phyloP scores from a whole-genome alignment of 2,329 filamentous ascomycete genomes.

The Talaromyces sp. region DNA sequence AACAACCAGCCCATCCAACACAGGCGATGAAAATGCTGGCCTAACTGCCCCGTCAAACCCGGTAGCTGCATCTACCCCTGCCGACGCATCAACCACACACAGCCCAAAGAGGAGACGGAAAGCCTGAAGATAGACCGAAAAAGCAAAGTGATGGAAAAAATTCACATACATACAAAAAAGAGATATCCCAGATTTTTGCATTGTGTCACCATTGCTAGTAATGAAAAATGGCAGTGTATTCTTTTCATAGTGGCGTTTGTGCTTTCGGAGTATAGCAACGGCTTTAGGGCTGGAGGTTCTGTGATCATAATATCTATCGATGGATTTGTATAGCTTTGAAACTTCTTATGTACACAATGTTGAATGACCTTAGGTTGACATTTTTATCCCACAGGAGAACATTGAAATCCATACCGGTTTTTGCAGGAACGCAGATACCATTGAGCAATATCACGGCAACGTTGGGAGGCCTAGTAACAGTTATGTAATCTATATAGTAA shows the following conservation, averaged over 20 bases:
- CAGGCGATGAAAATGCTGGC: slow-evolving; percentile 23
- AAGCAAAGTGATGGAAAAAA: neutral
- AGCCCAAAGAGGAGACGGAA: slow-evolving; percentile 7
- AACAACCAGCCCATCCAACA: slow-evolving; percentile 34
- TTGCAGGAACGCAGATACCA: too few species aligned
- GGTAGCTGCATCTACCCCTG: neutral
- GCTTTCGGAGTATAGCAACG: neutral
- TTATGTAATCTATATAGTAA: too few species aligned
- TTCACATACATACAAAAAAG: neutral
- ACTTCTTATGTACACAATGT: neutral
- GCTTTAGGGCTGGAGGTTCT: neutral
- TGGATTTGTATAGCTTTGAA: neutral
- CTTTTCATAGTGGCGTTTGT: neutral
- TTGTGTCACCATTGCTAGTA: neutral
- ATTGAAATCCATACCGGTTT: too few species aligned
- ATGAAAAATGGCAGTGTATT: neutral
- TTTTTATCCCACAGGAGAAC: neutral
- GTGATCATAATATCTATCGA: neutral
- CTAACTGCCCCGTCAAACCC: neutral
- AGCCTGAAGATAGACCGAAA: neutral
- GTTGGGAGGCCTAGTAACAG: too few species aligned
- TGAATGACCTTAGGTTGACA: neutral
- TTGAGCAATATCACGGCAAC: too few species aligned
- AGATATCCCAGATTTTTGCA: neutral
- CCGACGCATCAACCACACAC: neutral